Conservation (phyloP, 176 grass and related monocot species). For the Rhynchospora pubera region DNA sequence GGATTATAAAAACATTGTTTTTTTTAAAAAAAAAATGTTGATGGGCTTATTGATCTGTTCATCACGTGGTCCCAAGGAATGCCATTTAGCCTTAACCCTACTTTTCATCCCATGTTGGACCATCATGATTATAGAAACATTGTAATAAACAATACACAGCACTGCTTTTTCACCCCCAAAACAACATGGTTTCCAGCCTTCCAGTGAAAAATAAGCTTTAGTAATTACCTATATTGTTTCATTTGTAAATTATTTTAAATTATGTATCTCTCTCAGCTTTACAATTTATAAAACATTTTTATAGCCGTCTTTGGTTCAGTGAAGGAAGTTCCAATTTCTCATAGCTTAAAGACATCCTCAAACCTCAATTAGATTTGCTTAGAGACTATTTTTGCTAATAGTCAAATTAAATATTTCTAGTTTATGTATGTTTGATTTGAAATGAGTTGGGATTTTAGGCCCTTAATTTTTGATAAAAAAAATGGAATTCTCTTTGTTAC, state of each 20-base stretch:
- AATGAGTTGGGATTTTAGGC: too few relatives aligned
- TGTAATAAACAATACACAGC: background rate
- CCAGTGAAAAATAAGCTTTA: too few relatives aligned
- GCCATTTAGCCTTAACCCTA: background rate
- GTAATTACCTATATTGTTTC: background rate
- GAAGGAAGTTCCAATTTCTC: background rate
- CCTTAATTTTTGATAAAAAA: too few relatives aligned
- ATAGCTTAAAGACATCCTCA: background rate
- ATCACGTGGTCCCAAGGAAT: conserved; percentile 2
- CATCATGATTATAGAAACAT: background rate
- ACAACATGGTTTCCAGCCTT: too few relatives aligned
- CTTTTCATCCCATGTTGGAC: conserved; percentile 8
- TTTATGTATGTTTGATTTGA: background rate
- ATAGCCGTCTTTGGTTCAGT: background rate
- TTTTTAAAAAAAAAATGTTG: too few relatives aligned
- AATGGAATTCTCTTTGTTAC: background rate
- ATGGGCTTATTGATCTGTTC: background rate
- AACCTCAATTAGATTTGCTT: background rate
- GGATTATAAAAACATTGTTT: too few relatives aligned
- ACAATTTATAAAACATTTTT: background rate
- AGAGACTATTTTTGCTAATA: background rate
- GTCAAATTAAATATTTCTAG: background rate
- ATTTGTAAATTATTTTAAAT: background rate
- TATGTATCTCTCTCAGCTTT: background rate
- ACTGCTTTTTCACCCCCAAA: too few relatives aligned